Evolutionary conservation across 163 green algal genomes (phyloP).

Genomic region (Scenedesmus sp.): DNA sequence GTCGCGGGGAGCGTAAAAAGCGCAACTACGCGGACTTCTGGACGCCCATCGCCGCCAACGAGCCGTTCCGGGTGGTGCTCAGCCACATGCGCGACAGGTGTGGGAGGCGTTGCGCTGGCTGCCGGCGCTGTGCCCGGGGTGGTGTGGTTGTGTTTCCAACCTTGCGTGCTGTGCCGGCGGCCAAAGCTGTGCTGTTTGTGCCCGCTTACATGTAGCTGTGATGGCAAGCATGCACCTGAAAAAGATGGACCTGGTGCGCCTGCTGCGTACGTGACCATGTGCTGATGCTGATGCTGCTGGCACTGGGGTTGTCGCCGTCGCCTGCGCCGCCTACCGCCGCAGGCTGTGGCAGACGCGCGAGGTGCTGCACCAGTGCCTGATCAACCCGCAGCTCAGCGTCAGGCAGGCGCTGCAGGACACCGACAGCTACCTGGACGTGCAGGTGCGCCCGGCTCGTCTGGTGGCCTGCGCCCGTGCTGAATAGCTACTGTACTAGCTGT

Average conservation of each 20-base stretch:
- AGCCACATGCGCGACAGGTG: conserved; percentile 86
- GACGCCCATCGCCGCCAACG: conserved; percentile 76
- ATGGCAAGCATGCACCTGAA: too few relatives aligned
- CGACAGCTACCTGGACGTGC: conserved; percentile 49
- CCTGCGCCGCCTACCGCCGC: neutral
- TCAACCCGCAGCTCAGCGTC: conserved; percentile 76
- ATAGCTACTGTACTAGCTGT: too few relatives aligned
- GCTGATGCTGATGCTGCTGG: neutral
- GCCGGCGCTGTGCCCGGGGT: neutral
- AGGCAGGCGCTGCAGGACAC: conserved; percentile 51
- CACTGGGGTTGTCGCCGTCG: neutral
- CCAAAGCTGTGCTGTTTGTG: too few relatives aligned
- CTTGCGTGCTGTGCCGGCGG: too few relatives aligned
- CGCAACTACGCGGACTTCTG: conserved; percentile 72
- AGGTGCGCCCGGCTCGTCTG: too few relatives aligned
- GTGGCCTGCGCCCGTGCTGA: too few relatives aligned
- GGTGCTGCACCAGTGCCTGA: conserved; percentile 80
- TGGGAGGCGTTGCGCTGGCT: neutral
- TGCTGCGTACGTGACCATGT: neutral
- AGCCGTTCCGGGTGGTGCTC: conserved; percentile 96
- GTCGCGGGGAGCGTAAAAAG: too few relatives aligned
- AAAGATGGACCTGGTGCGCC: neutral
- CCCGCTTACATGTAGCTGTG: too few relatives aligned
- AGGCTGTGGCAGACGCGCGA: conserved; percentile 58
- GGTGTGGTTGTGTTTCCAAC: too few relatives aligned